phyloP scores from a whole-genome alignment of 1,139 yeast genomes.

The Saccharomyces hybrid region DNA sequence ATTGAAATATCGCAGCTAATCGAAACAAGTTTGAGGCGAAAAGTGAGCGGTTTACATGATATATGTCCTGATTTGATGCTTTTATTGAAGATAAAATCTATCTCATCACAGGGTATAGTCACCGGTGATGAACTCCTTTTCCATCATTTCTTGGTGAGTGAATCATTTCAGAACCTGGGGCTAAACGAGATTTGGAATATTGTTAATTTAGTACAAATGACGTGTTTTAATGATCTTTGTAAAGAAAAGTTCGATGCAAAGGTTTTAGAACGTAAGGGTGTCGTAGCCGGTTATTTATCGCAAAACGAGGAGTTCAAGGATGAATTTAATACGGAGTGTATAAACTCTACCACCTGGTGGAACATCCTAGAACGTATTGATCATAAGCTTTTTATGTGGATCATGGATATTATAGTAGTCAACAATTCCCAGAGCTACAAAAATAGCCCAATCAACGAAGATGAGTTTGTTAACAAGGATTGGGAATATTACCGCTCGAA shows the following conservation, averaged over 20 bases:
- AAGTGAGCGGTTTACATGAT: constrained; percentile 13
- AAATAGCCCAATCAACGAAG: constrained; percentile 16
- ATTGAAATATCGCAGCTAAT: constrained; percentile 27
- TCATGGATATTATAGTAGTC: constrained; percentile 28
- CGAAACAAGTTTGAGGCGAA: constrained; percentile 14
- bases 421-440: constrained; percentile 23
- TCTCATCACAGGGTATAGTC: constrained; percentile 26
- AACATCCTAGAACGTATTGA: constrained; percentile 27
- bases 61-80: constrained; percentile 18
- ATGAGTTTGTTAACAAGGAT: constrained; percentile 13
- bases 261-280: constrained; percentile 22
- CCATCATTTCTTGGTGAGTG: constrained; percentile 23
- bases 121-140: constrained; percentile 29
- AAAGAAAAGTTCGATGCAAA: constrained; percentile 27
- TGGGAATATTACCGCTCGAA: constrained; percentile 28
- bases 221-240: constrained; percentile 28
- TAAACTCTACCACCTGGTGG: constrained; percentile 30
- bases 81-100: constrained; percentile 25
- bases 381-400: constrained; percentile 30
- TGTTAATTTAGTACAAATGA: constrained; percentile 27
- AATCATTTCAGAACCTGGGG: constrained; percentile 12
- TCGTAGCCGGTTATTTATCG: constrained; percentile 21
- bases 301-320: constrained; percentile 25
- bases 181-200: constrained; percentile 26
- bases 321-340: constrained; percentile 24